These are phyloP conservation scores for Mortierella sp. DNA, from an alignment of 371 early-diverging fungal genomes.

Conservation along the genomic window DNA sequence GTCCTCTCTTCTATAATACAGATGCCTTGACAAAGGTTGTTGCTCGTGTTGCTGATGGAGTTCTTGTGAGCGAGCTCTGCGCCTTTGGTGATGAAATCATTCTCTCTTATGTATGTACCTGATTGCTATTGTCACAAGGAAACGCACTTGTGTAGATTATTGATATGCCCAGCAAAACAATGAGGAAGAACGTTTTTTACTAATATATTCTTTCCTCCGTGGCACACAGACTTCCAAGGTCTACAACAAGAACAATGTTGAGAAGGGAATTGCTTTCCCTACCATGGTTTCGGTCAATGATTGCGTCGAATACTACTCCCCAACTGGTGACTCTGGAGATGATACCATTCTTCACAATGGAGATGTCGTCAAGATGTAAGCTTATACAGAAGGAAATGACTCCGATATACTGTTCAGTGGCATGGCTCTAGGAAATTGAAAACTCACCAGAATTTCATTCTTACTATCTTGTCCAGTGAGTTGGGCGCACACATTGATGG, in stretches of 20 bases:
- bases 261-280: slow-evolving; percentile 90
- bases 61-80: slow-evolving; percentile 82
- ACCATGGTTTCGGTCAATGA: slow-evolving; percentile 89
- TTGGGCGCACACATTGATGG: slow-evolving; percentile 96
- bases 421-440: no score
- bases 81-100: slow-evolving; percentile 86
- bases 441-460: background rate
- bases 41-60: slow-evolving; percentile 69
- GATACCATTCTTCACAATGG: slow-evolving; percentile 72
- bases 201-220: background rate
- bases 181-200: background rate
- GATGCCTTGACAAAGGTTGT: slow-evolving; percentile 69
- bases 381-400: background rate
- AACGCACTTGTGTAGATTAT: background rate
- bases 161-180: background rate
- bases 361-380: slow-evolving; percentile 90
- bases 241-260: slow-evolving; percentile 76
- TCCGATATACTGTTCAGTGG: no score
- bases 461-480: slow-evolving; percentile 65
- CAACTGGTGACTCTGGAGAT: slow-evolving; percentile 70
- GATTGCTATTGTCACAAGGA: background rate
- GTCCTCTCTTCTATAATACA: slow-evolving; percentile 15
- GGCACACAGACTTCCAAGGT: slow-evolving; percentile 70
- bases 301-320: slow-evolving; percentile 81
- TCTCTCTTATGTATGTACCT: slow-evolving; percentile 66